Percentiles rank a stretch among this genome's conserved stretches.
Conservation (phyloP, 2,329 filamentous ascomycete genomes). For the Aureobasidium melanogenum region DNA sequence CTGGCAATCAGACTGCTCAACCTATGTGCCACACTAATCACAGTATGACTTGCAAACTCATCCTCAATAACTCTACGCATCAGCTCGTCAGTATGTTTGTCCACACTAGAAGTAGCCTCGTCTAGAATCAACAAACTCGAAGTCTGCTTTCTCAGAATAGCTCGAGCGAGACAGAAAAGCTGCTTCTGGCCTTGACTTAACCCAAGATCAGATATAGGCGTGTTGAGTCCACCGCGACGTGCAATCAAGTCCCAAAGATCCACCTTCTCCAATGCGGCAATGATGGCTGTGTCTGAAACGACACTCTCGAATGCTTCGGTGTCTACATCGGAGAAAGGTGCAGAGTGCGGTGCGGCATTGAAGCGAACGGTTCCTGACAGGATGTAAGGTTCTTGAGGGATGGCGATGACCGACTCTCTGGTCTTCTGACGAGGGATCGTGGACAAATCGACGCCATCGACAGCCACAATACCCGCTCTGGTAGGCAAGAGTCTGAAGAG, state of each 20-base stretch:
- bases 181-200: conserved; percentile 42
- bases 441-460: conserved; percentile 41
- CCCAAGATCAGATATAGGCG: conserved; percentile 24
- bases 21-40: conserved; percentile 50
- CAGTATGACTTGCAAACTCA: conserved; percentile 47
- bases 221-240: conserved; percentile 30
- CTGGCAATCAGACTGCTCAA: conserved; percentile 47
- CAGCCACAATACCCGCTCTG: conserved; percentile 32
- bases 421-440: conserved; percentile 31
- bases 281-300: conserved; percentile 19
- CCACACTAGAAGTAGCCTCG: conserved; percentile 17
- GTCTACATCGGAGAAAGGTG: conserved; percentile 15
- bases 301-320: conserved; percentile 25
- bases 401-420: conserved; percentile 36
- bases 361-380: conserved; percentile 39
- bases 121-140: conserved; percentile 33
- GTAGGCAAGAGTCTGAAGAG: conserved; percentile 43
- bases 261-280: conserved; percentile 36
- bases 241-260: conserved; percentile 25
- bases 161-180: conserved; percentile 40
- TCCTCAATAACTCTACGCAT: not conserved
- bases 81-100: not conserved
- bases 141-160: conserved; percentile 29
- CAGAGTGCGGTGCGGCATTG: conserved; percentile 38
- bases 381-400: conserved; percentile 46